Evolutionary conservation across 2,329 filamentous ascomycete genomes (phyloP), one percentile per base, ranked within the genome.

Genomic region (Ophiostoma angusticollis): DNA sequence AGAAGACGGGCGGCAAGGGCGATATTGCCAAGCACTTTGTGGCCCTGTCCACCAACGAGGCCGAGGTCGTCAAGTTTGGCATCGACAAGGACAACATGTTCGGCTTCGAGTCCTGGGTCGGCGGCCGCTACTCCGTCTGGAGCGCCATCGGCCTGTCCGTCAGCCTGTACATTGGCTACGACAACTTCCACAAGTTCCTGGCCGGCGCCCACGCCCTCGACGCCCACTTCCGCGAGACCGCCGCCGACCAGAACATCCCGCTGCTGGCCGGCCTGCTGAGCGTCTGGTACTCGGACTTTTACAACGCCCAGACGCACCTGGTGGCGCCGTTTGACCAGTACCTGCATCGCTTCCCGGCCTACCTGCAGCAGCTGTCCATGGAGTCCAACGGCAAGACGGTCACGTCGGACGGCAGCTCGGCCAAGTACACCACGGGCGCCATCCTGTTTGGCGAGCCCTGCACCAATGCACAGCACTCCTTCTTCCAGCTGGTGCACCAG

Each of bases 1-100:
- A 93, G 65, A 78, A 79, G 65, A 77, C 74, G 1, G 70, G 60
- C 58, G 61, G 80, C 72, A 65, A 91, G 78, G 77, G 73, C 45
- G 80, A 93, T 21, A 93, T 98, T 52, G 85, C 91, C 51, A 98
- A 96, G 74, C 91, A 98, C 73, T 98, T 98, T 57, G 91, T 95
- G 42, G 91, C 91, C 32, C 77, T 98, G 38, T 96, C 91, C 35
- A 98, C 91, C 60, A 98, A 98, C 65, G 83, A 89, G 65, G 60
- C 68, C 39, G 89, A 96, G 68, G 91, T 98, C 46, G 86, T 83
- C 65, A 96, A 96, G 72, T 98, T 98, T 55, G 91, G 91, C 49
- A 98, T 98, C 55, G 89, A 96, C 67, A 80, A 79, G 65, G 89
- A 89, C 74, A 98, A 96, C 74, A 98, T 98, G 91, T 98, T 98